Percentiles rank a stretch among this genome's conserved stretches.
These are phyloP conservation scores for Chernovozyma sophiae-reginae DNA, from an alignment of 1,139 yeast species.

Conservation along the genomic window DNA sequence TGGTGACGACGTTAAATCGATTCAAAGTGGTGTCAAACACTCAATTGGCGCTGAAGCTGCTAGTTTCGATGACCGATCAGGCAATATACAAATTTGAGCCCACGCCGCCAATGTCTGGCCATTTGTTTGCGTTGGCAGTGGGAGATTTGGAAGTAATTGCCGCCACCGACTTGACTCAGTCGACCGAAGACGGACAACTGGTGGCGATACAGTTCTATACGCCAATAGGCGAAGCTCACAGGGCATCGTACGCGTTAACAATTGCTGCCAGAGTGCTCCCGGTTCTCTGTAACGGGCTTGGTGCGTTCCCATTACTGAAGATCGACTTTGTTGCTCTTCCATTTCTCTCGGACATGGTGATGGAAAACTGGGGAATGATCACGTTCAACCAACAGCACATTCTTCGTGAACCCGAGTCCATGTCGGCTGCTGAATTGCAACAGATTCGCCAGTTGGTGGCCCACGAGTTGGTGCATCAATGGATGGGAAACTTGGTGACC, in stretches of 20 bases:
- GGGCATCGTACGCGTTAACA: constrained; percentile 43
- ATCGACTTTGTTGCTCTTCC: constrained; percentile 66
- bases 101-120: constrained; percentile 57
- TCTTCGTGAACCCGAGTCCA: constrained; percentile 25
- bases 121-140: constrained; percentile 61
- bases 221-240: constrained; percentile 47
- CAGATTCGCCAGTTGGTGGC: constrained; percentile 52
- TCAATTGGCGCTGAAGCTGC: constrained; percentile 20
- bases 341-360: constrained; percentile 68
- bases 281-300: constrained; percentile 37
- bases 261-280: constrained; percentile 47
- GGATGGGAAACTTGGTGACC: constrained; percentile 66
- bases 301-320: constrained; percentile 53
- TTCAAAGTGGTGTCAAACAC: constrained; percentile 53
- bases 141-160: constrained; percentile 61
- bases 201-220: constrained; percentile 53
- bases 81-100: constrained; percentile 37
- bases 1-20: constrained; percentile 38
- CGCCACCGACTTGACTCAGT: constrained; percentile 17
- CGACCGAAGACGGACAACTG: constrained; percentile 9
- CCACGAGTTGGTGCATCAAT: constrained; percentile 74
- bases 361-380: constrained; percentile 74
- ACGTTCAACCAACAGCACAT: constrained; percentile 53
- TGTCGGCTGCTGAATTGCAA: constrained; percentile 14
- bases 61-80: constrained; percentile 18